Percentiles rank a stretch among this genome's conserved stretches.
These are phyloP conservation scores for Plasmodium berghei DNA, from an alignment of 169 alveolate species.

Conservation along the genomic window DNA sequence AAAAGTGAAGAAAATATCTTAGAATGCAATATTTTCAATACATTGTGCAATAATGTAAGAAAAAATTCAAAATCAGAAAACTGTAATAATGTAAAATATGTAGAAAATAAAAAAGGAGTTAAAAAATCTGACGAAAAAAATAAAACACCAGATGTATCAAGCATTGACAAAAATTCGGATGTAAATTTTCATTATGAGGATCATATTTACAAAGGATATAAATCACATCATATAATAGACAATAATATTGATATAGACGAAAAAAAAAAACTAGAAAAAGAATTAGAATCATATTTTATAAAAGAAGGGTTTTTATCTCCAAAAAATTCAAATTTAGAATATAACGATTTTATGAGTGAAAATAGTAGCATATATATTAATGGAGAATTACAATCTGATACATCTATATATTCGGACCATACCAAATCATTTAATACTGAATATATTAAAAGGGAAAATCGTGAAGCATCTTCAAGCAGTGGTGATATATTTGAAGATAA, in stretches of 20 bases:
- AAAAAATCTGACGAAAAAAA: too few relatives aligned
- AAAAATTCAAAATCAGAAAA: too few relatives aligned
- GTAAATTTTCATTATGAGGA: too few relatives aligned
- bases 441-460: slow-evolving; percentile 13
- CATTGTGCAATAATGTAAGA: too few relatives aligned
- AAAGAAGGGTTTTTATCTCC: slow-evolving; percentile 54
- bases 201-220: too few relatives aligned
- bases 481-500: slow-evolving; percentile 52
- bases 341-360: slow-evolving; percentile 12
- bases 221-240: slow-evolving; percentile 8
- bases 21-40: too few relatives aligned
- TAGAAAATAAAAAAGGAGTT: too few relatives aligned
- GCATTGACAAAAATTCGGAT: too few relatives aligned
- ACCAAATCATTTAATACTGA: slow-evolving; percentile 33
- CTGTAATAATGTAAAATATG: too few relatives aligned
- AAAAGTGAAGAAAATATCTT: too few relatives aligned
- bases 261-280: slow-evolving; percentile 33
- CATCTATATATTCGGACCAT: not conserved
- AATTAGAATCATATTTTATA: slow-evolving; percentile 39
- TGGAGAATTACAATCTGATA: not conserved
- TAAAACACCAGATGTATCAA: too few relatives aligned
- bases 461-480: slow-evolving; percentile 53
- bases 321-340: not conserved
- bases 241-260: slow-evolving; percentile 26
- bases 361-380: not conserved